phyloP scores from a whole-genome alignment of 352 stramenopile genomes.

The Phytophthora fragariae region DNA sequence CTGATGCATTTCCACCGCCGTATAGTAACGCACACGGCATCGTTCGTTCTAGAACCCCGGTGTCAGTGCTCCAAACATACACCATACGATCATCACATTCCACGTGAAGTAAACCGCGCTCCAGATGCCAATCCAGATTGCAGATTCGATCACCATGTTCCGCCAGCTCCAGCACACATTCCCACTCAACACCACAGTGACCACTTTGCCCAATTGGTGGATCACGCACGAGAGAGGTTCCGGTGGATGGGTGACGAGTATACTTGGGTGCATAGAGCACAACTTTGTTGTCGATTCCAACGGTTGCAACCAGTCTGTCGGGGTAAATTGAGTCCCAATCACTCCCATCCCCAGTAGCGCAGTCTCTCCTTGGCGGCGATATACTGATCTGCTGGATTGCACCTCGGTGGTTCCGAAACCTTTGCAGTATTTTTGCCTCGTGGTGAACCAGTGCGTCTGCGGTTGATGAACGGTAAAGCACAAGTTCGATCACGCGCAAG shows the following conservation, averaged over 20 bases:
- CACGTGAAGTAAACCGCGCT: conserved; percentile 63
- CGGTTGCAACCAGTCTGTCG: conserved; percentile 68
- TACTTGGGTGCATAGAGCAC: conserved; percentile 73
- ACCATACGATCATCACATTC: conserved; percentile 82
- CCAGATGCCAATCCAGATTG: conserved; percentile 67
- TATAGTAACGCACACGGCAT: conserved; percentile 64
- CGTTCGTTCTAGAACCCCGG: conserved; percentile 75
- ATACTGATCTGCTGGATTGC: conserved; percentile 72
- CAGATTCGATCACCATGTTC: conserved; percentile 66
- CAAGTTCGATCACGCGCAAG: conserved; percentile 63
- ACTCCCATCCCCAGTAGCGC: conserved; percentile 5
- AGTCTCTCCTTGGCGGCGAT: conserved; percentile 46
- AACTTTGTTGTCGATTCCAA: conserved; percentile 67
- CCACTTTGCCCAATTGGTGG: conserved; percentile 1
- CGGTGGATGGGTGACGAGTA: conserved; percentile 40
- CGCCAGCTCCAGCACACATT: conserved; percentile 69
- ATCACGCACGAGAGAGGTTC: conserved; percentile 15
- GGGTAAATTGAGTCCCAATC: conserved; percentile 41
- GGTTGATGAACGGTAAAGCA: conserved; percentile 37
- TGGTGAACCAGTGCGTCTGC: conserved; percentile 38
- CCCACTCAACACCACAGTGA: conserved; percentile 53
- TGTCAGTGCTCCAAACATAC: conserved; percentile 83
- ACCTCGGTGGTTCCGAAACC: conserved; percentile 68
- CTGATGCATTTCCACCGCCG: conserved; percentile 47
- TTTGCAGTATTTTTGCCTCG: conserved; percentile 54